These are phyloP conservation scores for Melaleuca alternifolia DNA, from an alignment of 345 rosid species.

Conservation along the genomic window DNA sequence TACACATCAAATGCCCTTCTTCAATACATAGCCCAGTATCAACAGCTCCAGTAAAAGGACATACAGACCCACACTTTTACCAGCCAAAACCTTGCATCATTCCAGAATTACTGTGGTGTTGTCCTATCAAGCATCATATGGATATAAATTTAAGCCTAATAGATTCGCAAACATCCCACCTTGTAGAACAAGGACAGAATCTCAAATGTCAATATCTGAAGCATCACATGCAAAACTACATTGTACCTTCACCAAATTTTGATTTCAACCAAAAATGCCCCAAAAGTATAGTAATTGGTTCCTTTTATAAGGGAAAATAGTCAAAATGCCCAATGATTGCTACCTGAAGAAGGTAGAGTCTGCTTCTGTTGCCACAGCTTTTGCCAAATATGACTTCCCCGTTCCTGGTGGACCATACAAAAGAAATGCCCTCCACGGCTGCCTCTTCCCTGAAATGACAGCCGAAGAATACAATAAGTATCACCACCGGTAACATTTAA, in stretches of 20 bases:
- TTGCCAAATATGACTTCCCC: conserved; percentile 88
- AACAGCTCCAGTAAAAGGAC: background rate
- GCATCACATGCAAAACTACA: background rate
- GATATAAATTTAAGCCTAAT: background rate
- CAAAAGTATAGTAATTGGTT: background rate
- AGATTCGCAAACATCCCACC: background rate
- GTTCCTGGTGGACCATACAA: conserved; percentile 96
- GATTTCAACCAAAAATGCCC: background rate
- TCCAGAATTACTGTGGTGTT: background rate
- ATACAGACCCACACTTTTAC: background rate
- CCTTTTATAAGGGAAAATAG: background rate
- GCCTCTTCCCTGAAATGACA: conserved; percentile 61
- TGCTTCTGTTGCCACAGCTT: conserved; percentile 96
- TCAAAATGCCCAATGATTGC: background rate
- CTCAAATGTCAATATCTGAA: background rate
- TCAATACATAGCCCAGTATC: background rate
- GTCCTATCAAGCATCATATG: background rate
- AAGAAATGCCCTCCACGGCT: conserved; percentile 87
- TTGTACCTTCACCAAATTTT: background rate
- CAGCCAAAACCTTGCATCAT: background rate
- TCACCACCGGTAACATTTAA: background rate
- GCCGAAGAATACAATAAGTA: background rate
- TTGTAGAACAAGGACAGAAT: background rate
- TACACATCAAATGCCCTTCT: background rate
- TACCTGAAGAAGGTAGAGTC: conserved; percentile 89